A percentile compares a stretch with the other conserved stretches of the same genome.
These are phyloP conservation scores for Eucalyptus leucophloia DNA, from an alignment of 345 rosid genomes.

Conservation along the genomic window DNA sequence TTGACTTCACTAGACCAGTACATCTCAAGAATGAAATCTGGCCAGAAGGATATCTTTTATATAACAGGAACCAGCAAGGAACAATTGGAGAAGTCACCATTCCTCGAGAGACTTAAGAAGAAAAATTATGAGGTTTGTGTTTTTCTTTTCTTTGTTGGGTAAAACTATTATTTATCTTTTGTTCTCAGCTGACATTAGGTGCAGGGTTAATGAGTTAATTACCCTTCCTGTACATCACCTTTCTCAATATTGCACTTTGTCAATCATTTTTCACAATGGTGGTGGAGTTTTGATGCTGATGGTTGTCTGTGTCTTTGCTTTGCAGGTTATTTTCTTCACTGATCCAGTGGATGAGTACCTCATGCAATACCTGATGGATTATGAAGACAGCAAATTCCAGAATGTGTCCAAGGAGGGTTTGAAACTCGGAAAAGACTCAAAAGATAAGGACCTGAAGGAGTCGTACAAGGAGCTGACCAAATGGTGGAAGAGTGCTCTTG, in stretches of 20 bases:
- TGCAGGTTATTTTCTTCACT: constrained; percentile 93
- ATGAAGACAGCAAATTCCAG: constrained; percentile 87
- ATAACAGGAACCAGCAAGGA: constrained; percentile 94
- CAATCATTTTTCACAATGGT: not conserved
- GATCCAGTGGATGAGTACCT: constrained; percentile 96
- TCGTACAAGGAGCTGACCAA: constrained; percentile 88
- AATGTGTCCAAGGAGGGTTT: constrained; percentile 94
- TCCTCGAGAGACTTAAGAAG: constrained; percentile 92
- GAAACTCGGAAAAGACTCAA: constrained; percentile 71
- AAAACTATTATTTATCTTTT: not conserved
- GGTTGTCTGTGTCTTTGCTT: not conserved
- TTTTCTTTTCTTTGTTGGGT: not conserved
- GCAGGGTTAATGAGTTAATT: not conserved
- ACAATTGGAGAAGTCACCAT: constrained; percentile 90
- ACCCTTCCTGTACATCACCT: not conserved
- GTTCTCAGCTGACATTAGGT: not conserved
- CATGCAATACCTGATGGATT: constrained; percentile 99
- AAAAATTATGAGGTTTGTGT: constrained; percentile 69
- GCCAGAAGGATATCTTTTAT: constrained; percentile 86
- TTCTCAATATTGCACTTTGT: not conserved
- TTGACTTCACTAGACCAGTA: constrained; percentile 93
- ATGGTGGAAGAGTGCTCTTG: constrained; percentile 85
- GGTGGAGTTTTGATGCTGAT: not conserved
- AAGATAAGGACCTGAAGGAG: constrained; percentile 79
- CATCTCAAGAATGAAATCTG: constrained; percentile 84